Evolutionary conservation across 2,329 filamentous ascomycete species (phyloP), one percentile per base, ranked within the genome.

Genomic region (Stemphylium lycopersici): DNA sequence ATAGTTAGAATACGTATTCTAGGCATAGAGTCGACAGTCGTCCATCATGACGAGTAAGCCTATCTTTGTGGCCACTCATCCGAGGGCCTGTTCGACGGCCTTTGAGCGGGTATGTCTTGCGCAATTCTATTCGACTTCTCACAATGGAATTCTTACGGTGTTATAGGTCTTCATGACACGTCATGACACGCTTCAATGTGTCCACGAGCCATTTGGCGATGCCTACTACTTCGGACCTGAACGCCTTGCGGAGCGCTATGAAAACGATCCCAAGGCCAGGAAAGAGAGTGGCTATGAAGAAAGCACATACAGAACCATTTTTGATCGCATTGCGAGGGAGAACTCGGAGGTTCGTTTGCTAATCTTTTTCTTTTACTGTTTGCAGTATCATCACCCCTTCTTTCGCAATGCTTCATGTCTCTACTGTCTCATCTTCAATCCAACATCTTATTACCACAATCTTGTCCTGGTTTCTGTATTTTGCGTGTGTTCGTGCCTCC

Each of bases 141-240:
- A 4, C 40, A 29, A 36, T 11, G 42, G 36, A 36, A 22, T 46
- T 38, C 55, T 63, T 22, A 58, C 61, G 39, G 41, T 34, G 22
- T 56, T 29, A 11, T 47, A 75, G 72, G 93, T 98, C 62, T 98
- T 99, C 77, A 97, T 98, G 93, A 96, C 93, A 67, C 89, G 91
- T 65, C 85, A 85, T 66, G 88, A 96, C 70, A 87, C 83, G 48
- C 84, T 98, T 55, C 83, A 88, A 68, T 96, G 91, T 73, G 83
- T 95, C 66, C 95, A 98, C 76, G 95, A 99, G 79, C 95, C 95
- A 4, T 98, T 98, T 77, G 93, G 93, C 48, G 95, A 98, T 78
- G 90, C 93, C 57, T 98, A 93, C 74, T 98, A 98, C 80, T 98
- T 89, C 72, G 93, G 95, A 47, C 93, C 93, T 6, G 95, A 99